Evolutionary conservation across 768 basidiomycete species (phyloP), one percentile per base, ranked within the genome.

Genomic region (Serendipita vermifera): DNA sequence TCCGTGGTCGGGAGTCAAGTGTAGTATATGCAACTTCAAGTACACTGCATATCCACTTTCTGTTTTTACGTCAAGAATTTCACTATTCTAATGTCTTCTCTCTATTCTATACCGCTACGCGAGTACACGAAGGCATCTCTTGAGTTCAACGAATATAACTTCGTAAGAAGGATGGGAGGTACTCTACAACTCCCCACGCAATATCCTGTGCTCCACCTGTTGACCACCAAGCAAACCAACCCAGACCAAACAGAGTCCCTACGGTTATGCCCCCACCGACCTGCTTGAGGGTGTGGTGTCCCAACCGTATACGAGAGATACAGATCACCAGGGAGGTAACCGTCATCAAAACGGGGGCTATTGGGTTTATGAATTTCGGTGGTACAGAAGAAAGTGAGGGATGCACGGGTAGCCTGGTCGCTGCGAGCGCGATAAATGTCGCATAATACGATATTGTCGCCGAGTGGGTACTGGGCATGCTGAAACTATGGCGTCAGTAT

Each of bases 381-480:
- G 66, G 60, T 17, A 62, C 59, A n/a, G 64, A 54, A 9, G 77
- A 76, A 33, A 87, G 66, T 3, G 75, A 73, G 20, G 72, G 66
- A 61, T 87, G 85, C 13, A 79, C 58, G 2, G 83, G 83, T 13
- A 85, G 74, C 62, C 75, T 73, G 3, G 69, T 20, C 61, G 76
- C 77, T 11, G 83, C 78, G 9, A 87, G 70, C 11, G 74, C 60
- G 24, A 80, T 75, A 63, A 79, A 88, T 2, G 75, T 71, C 6
- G 78, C 80, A 63, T 77, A 83, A 68, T 74, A 87, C 2, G 75
- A 72, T 61, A 85, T 84, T 3, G 73, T 70, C 7, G 84, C 80
- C 9, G 86, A 82, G 66, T 89, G 87, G 3, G 87, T 88, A 59
- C 83, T 85, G 3, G 87, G 87, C 87, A 89, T 88, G 11, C 87